Evolutionary conservation across 2,329 filamentous ascomycete species (phyloP).

Genomic region (Trichophyton simii): DNA sequence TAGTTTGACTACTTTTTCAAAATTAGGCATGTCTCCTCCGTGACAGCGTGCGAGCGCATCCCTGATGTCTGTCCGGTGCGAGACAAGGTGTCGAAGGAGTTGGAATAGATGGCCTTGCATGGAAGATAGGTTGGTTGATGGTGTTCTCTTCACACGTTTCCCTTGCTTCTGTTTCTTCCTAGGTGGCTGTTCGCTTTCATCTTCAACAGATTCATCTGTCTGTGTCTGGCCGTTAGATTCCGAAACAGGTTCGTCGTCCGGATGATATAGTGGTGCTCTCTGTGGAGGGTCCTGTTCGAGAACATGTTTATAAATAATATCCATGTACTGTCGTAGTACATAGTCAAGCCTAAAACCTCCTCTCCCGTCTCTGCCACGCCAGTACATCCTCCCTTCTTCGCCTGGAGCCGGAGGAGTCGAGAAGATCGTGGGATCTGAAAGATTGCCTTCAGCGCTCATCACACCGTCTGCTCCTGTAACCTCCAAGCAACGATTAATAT

Average conservation of each 20-base stretch:
- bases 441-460: conserved; percentile 92
- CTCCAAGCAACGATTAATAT: conserved; percentile 64
- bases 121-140: conserved; percentile 55
- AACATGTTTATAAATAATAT: conserved; percentile 74
- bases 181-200: conserved; percentile 19
- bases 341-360: conserved; percentile 85
- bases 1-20: conserved; percentile 62
- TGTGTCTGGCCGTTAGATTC: conserved; percentile 19
- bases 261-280: conserved; percentile 61
- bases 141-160: conserved; percentile 32
- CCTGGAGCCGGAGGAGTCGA: conserved; percentile 51
- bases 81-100: conserved; percentile 69
- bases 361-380: conserved; percentile 63
- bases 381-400: conserved; percentile 57
- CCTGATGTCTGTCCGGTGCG: conserved; percentile 67
- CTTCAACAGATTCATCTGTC: conserved; percentile 15
- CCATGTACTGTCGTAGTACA: conserved; percentile 73
- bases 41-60: conserved; percentile 63
- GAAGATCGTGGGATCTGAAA: conserved; percentile 85
- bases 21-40: conserved; percentile 59
- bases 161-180: conserved; percentile 37
- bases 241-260: conserved; percentile 31
- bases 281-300: conserved; percentile 50
- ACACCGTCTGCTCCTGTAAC: conserved; percentile 82
- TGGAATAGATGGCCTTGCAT: conserved; percentile 93